Evolutionary conservation across 371 early-diverging fungal genomes (phyloP), one percentile per base, ranked within the genome.

Genomic region (Apophysomyces sp.): DNA sequence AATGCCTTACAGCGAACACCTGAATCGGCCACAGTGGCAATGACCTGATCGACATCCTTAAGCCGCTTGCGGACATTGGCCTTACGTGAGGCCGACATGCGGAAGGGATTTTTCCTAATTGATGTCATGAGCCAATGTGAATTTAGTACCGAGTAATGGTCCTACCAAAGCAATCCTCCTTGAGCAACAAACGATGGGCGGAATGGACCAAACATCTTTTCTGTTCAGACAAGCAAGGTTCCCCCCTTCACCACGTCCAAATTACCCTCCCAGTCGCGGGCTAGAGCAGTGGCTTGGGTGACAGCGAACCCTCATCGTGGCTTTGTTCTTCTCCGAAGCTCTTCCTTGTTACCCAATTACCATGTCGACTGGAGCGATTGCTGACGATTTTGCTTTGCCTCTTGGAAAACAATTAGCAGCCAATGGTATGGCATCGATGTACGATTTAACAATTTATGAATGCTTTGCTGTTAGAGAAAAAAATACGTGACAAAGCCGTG

Each of bases 11-110:
- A 91, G 41, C 89, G 68, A n/a, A 96, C 93, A 18, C 97, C 97
- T 0, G 97, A 94, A 29, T 86, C 84, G 2, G 84, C 75, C 24
- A 98, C 80, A 12, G 89, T 86, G 52, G 91, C 88, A 56, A 98
- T 86, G 24, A 97, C 95, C 41, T 87, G 80, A 76, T 98, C 98
- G 0, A 95, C 97, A 5, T 89, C 92, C 65, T 86, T 88, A 63
- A 98, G 84, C 53, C 98, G 86, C 86, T 93, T 92, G 62, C 97
- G 89, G 51, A 94, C 93, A 67, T 96, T 94, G 66, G 93, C 94
- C 75, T 98, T 98, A 67, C 96, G 92, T 12, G 92, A 93, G 54
- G 84, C 83, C 65, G 92, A 94, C 88, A 98, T 86, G 61, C 93
- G 87, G 74, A 86, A 90, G 54, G 93, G 91, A 52, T 81, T 84